Evolutionary conservation across 345 rosid species (phyloP), one percentile per base, ranked within the genome.

Genomic region (Syzygium jambos): DNA sequence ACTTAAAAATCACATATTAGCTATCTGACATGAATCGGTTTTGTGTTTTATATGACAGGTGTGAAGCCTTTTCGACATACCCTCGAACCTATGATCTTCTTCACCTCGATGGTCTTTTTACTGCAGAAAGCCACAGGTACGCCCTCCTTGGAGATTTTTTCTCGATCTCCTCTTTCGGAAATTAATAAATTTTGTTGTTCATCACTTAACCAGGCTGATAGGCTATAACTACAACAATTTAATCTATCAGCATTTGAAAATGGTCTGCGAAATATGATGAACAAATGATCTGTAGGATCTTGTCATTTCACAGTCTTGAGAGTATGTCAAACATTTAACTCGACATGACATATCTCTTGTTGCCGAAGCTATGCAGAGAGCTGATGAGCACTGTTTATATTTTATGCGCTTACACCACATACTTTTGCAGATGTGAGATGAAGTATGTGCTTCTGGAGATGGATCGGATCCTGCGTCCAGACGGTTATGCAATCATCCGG

Each of bases 71-170:
- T 90, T 97, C 99, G 4, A 96, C 99, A 9, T 97, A 97, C 91
- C 99, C 99, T 85, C 91, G 99, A 87, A 96, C 99, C 27, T 97
- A 97, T 78, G 99, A 97, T 91, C 96, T 97, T 83, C 98, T 97
- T 86, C 99, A 96, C 89, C 92, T 97, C 9, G 99, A 96, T 89
- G 98, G 98, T 54, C 93, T 96, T 84, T 95, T 96, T 84, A 96
- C 98, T 68, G 90, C 95, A 49, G 99, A 97, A 90, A 95, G 96
- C 93, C 98, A 97, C 85, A 94, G 99, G 99, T 98, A 91, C 85
- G 87, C 84, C 61, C 49, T 53, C 57, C 54, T 82, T 30, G 83
- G 84, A 56, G 27, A 82, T 82, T 52, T 82, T 82, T 56, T 23
- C 27, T 56, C 9, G n/a, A 56, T 7, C 61, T 23, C n/a, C 25